Conservation (phyloP, 1,284 basidiomycete genomes). For the Pulveroboletus sp. region DNA sequence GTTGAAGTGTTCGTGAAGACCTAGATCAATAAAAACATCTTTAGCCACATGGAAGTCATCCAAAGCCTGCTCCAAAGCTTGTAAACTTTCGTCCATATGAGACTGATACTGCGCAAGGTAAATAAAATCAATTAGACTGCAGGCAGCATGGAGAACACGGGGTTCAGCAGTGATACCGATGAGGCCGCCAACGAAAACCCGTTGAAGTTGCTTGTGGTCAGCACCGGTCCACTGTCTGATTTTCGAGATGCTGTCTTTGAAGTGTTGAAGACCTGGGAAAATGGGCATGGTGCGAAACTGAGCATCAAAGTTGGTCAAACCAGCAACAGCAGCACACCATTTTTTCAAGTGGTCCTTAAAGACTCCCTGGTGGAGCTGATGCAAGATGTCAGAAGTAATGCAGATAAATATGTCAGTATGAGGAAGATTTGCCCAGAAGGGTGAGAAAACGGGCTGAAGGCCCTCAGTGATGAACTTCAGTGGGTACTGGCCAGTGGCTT, state of each 20-base stretch:
- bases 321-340: not conserved
- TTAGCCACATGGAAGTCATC: no score
- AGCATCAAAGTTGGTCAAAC: not conserved
- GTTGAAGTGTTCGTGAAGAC: no score
- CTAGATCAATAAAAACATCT: no score
- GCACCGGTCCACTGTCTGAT: not conserved
- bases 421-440: not conserved
- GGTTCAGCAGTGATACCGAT: no score
- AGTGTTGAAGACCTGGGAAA: not conserved
- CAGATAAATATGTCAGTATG: not conserved
- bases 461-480: not conserved
- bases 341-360: not conserved
- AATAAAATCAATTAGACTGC: no score
- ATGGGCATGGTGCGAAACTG: not conserved
- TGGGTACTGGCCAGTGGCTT: not conserved
- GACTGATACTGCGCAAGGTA: no score
- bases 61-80: no score
- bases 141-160: no score
- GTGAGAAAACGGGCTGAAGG: not conserved
- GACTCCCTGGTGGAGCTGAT: not conserved
- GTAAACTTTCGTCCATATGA: no score
- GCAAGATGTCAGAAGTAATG: not conserved
- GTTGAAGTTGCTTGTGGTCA: no score
- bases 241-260: not conserved
- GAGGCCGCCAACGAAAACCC: no score